These are phyloP conservation scores for Fusarium sp. DNA, from an alignment of 2,329 filamentous ascomycete species.

Conservation along the genomic window DNA sequence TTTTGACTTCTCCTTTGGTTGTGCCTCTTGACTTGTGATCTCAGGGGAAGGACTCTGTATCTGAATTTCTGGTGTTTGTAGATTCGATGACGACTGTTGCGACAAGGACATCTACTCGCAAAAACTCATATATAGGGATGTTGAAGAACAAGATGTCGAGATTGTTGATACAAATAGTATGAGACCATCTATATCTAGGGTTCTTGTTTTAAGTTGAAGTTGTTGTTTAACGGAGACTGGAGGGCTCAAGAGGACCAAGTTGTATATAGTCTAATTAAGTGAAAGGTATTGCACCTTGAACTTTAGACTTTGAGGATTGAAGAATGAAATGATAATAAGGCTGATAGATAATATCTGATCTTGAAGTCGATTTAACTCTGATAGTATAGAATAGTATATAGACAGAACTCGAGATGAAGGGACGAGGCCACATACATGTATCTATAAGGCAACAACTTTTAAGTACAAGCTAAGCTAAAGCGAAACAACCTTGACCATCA, in stretches of 20 bases:
- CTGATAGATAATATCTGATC: constrained; percentile 9
- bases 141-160: not conserved
- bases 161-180: not conserved
- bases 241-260: not conserved
- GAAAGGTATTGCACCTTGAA: not conserved
- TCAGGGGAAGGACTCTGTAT: constrained; percentile 47
- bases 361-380: constrained; percentile 9
- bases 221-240: not conserved
- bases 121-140: constrained; percentile 22
- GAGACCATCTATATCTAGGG: constrained; percentile 11
- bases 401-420: constrained; percentile 25
- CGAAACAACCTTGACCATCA: constrained; percentile 24
- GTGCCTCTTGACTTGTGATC: constrained; percentile 6
- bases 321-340: constrained; percentile 7
- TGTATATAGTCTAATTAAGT: not conserved
- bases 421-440: constrained; percentile 38
- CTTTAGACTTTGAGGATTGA: not conserved
- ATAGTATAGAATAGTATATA: constrained; percentile 16
- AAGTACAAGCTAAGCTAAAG: not conserved
- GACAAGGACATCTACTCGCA: constrained; percentile 44
- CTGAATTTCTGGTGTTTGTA: constrained; percentile 42
- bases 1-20: constrained; percentile 2
- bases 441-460: constrained; percentile 34
- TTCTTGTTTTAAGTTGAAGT: not conserved
- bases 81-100: constrained; percentile 27